Evolutionary conservation across 805 yeast genomes (phyloP).

Genomic region (Zygosaccharomyces bailii): DNA sequence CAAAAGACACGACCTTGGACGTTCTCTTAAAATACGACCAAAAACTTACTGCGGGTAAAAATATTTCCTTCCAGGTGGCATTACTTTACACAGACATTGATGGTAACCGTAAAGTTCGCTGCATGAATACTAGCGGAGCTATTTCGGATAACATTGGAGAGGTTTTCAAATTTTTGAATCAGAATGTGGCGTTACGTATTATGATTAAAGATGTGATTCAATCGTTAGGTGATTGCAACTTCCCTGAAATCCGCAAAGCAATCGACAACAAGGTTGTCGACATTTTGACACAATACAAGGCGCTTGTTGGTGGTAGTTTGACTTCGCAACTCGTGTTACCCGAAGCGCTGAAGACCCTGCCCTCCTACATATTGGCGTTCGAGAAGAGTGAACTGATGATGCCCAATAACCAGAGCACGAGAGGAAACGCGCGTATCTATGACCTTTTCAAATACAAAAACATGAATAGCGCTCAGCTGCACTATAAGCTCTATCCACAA

Average conservation of each 20-base stretch:
- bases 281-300: slow-evolving; percentile 57
- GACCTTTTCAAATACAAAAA: slow-evolving; percentile 43
- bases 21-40: slow-evolving; percentile 77
- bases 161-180: slow-evolving; percentile 76
- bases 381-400: slow-evolving; percentile 63
- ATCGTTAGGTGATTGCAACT: slow-evolving; percentile 41
- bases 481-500: slow-evolving; percentile 74
- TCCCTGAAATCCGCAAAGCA: slow-evolving; percentile 48
- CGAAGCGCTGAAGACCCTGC: slow-evolving; percentile 67
- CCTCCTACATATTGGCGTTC: slow-evolving; percentile 64
- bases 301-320: slow-evolving; percentile 42
- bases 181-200: slow-evolving; percentile 57
- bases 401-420: slow-evolving; percentile 36
- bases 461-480: slow-evolving; percentile 51
- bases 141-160: slow-evolving; percentile 71
- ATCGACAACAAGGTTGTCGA: slow-evolving; percentile 53
- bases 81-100: slow-evolving; percentile 71
- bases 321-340: slow-evolving; percentile 76
- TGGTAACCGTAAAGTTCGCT: slow-evolving; percentile 81
- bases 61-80: slow-evolving; percentile 90
- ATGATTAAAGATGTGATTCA: slow-evolving; percentile 48
- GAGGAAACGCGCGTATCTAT: slow-evolving; percentile 63
- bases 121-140: slow-evolving; percentile 78
- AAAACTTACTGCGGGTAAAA: slow-evolving; percentile 56
- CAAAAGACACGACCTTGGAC: slow-evolving; percentile 61